phyloP scores from a whole-genome alignment of 352 stramenopile genomes.

The Phytopythium cucurbitacearum region DNA sequence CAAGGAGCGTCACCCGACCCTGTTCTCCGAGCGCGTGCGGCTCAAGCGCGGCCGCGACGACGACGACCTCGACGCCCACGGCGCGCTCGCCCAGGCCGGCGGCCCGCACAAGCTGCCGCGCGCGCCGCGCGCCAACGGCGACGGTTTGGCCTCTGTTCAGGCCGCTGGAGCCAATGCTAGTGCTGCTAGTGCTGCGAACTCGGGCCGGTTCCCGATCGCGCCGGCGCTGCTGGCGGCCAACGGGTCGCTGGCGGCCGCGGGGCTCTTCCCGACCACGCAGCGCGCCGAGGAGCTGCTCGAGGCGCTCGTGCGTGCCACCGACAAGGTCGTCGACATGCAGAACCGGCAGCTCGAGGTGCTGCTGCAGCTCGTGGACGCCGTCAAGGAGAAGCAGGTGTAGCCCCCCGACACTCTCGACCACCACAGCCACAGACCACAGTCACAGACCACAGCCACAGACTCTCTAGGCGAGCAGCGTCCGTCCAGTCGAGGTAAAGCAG shows the following conservation, averaged over 20 bases:
- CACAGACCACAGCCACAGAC: too few relatives aligned
- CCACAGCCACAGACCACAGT: too few relatives aligned
- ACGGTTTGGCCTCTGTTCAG: too few relatives aligned
- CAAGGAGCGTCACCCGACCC: slow-evolving; percentile 8
- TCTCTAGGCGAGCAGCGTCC: too few relatives aligned
- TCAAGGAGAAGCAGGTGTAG: slow-evolving; percentile 7
- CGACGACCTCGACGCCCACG: background rate
- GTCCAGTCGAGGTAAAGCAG: too few relatives aligned
- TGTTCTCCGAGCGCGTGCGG: slow-evolving; percentile 8
- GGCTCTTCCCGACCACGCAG: background rate
- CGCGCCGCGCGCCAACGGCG: slow-evolving; percentile 1
- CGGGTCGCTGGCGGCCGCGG: background rate
- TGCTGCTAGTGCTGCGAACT: too few relatives aligned
- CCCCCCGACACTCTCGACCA: too few relatives aligned
- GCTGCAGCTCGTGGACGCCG: slow-evolving; percentile 1
- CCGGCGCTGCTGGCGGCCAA: background rate
- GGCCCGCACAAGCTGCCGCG: background rate
- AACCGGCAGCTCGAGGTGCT: slow-evolving; percentile 6
- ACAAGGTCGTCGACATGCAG: slow-evolving; percentile 8
- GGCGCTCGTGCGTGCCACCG: slow-evolving; percentile 2
- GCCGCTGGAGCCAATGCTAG: too few relatives aligned
- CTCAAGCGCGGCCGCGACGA: slow-evolving; percentile 7
- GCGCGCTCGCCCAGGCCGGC: background rate
- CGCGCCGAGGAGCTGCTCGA: slow-evolving; percentile 3
- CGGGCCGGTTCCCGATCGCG: background rate